These are phyloP conservation scores for Aschersonia sp. DNA, from an alignment of 2,329 filamentous ascomycete species.

Conservation along the genomic window DNA sequence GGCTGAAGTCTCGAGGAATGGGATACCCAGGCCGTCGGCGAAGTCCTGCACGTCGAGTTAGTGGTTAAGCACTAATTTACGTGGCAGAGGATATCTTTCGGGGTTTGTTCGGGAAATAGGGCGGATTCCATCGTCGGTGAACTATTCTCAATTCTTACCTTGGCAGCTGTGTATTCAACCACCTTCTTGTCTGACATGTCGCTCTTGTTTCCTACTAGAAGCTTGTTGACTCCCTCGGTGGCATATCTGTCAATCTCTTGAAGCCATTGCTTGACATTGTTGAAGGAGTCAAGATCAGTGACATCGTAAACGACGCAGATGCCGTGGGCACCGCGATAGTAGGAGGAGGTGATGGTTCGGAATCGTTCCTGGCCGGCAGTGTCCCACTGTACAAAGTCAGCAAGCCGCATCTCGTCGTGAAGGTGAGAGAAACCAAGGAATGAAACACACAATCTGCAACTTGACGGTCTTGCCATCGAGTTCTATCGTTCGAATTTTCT, in stretches of 20 bases:
- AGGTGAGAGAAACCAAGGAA: neutral
- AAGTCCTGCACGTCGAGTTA: slow-evolving; percentile 55
- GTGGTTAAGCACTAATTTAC: neutral
- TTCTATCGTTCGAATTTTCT: slow-evolving; percentile 99
- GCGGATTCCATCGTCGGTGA: no score
- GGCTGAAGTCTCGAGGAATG: slow-evolving; percentile 98
- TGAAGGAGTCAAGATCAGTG: slow-evolving; percentile 99
- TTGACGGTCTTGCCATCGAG: slow-evolving; percentile 99
- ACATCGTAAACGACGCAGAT: slow-evolving; percentile 99
- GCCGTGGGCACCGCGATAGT: slow-evolving; percentile 97
- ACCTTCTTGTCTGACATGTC: slow-evolving; percentile 99
- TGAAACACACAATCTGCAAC: slow-evolving; percentile 71
- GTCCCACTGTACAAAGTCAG: slow-evolving; percentile 59
- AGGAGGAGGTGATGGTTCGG: slow-evolving; percentile 98
- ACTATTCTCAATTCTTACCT: slow-evolving; percentile 44
- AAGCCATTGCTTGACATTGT: slow-evolving; percentile 99
- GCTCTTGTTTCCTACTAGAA: slow-evolving; percentile 98
- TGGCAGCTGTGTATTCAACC: slow-evolving; percentile 97
- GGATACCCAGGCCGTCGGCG: slow-evolving; percentile 94
- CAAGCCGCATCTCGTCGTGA: neutral
- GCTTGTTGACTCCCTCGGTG: slow-evolving; percentile 98
- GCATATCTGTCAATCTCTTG: slow-evolving; percentile 99
- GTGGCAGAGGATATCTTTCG: neutral
- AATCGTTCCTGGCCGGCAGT: slow-evolving; percentile 98
- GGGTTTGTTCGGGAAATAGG: no score